These are phyloP conservation scores for Plenodomus lindquistii DNA, from an alignment of 2,329 filamentous ascomycete genomes.

Conservation along the genomic window DNA sequence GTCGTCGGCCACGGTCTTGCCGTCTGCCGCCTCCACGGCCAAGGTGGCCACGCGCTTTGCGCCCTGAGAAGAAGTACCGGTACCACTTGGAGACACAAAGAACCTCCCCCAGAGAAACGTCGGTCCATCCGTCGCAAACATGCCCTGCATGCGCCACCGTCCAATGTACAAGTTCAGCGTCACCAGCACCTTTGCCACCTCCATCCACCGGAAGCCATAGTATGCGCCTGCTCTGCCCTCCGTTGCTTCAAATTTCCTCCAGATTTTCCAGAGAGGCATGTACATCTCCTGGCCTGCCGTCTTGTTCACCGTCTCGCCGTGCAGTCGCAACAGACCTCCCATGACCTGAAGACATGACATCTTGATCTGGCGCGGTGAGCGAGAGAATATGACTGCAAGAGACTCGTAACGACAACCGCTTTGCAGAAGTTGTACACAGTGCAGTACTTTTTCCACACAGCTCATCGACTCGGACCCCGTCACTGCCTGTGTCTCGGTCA, in stretches of 20 bases:
- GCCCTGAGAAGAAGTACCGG: not conserved
- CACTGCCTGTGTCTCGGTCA: conserved; percentile 15
- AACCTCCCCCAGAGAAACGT: conserved; percentile 27
- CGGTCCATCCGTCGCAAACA: conserved; percentile 25
- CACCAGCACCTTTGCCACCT: conserved; percentile 27
- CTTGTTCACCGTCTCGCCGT: conserved; percentile 21
- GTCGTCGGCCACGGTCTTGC: not conserved
- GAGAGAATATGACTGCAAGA: conserved; percentile 33
- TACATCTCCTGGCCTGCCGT: conserved; percentile 11
- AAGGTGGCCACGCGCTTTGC: conserved; percentile 3
- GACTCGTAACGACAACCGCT: conserved; percentile 31
- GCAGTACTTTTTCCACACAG: conserved; percentile 32
- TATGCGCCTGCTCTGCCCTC: conserved; percentile 15
- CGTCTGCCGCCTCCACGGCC: not conserved
- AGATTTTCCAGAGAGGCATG: conserved; percentile 25
- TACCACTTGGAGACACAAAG: conserved; percentile 11
- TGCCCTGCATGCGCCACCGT: conserved; percentile 31
- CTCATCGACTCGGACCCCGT: conserved; percentile 20
- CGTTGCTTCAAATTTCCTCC: conserved; percentile 11
- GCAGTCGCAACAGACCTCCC: conserved; percentile 26
- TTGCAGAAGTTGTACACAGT: conserved; percentile 31
- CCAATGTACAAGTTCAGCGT: conserved; percentile 37
- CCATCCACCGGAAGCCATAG: conserved; percentile 25
- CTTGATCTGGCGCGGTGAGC: conserved; percentile 28
- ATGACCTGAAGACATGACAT: conserved; percentile 31